Base-by-base conservation (phyloP, 179 eudicot species). In the Spinacia oleracea region DNA sequence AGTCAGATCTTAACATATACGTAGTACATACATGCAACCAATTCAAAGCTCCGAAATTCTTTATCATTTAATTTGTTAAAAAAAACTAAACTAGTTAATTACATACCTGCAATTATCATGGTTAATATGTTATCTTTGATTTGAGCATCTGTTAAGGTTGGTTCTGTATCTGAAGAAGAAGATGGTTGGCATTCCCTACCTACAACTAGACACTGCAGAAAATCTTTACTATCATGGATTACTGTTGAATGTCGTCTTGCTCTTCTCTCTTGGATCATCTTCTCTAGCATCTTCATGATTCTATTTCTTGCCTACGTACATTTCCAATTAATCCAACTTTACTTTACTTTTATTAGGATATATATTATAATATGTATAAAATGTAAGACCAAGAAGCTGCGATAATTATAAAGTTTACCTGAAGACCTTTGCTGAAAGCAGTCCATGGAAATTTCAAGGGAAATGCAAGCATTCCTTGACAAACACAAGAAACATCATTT, bases 51-150 rank as follows among this genome's bases (percentile, higher is more conserved):
- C n/a, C n/a, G n/a, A n/a, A n/a, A n/a, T n/a, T n/a, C n/a, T n/a
- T n/a, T n/a, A n/a, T n/a, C n/a, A n/a, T n/a, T n/a, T n/a, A n/a
- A n/a, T n/a, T n/a, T 2, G n/a, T 29, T 29, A 27, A 27, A 27
- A 4, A 10, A 25, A 35, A 60, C 32, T 27, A 60, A 29, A 9
- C 1, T 60, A 27, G 4, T 3, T 38, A 38, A 38, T 38, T 38
- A 38, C 4, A 38, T 74, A 82, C 85, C 85, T 79, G 85, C 85
- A 66, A 79, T 83, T 15, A 83, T 83, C 85, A 83, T 83, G 77
- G 85, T 83, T 60, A 83, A 71, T 51, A 83, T 83, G 71, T 76
- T 83, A 70, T 83, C 85, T 75, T 83, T 83, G 69, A 83, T 83
- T 16, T 79, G 82, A 5, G 74, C 66, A 53, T 79, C 82, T 1